These are phyloP conservation scores for Quercus aquifolioides DNA, from an alignment of 306 rosid genomes.

Conservation along the genomic window DNA sequence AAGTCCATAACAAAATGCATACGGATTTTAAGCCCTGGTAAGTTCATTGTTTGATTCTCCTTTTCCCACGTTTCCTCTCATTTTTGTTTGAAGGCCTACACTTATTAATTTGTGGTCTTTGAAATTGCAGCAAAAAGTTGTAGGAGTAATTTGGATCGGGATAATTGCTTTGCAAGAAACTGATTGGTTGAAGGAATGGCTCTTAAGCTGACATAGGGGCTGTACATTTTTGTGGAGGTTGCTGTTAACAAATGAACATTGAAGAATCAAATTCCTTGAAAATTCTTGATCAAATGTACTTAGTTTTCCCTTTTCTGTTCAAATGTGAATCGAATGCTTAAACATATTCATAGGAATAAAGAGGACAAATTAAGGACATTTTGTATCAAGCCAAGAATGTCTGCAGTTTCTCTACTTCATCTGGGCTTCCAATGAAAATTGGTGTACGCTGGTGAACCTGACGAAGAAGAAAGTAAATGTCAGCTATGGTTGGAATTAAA, in stretches of 20 bases:
- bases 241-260: not conserved
- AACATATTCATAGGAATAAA: not conserved
- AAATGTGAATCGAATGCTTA: not conserved
- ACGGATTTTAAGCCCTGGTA: constrained; percentile 74
- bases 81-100: not conserved
- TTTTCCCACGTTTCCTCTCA: not conserved
- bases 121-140: constrained; percentile 41
- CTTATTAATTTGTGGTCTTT: not conserved
- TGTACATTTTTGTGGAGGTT: not conserved
- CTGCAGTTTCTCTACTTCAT: constrained; percentile 32
- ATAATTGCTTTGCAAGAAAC: constrained; percentile 25
- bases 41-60: not conserved
- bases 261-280: not conserved
- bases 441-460: constrained; percentile 41
- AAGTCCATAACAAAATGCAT: constrained; percentile 59
- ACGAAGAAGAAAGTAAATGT: not conserved
- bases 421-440: constrained; percentile 37
- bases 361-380: not conserved
- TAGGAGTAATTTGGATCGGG: constrained; percentile 25
- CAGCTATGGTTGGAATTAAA: too few species aligned
- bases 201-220: constrained; percentile 23
- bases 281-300: not conserved
- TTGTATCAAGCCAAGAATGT: constrained; percentile 24
- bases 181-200: constrained; percentile 19
- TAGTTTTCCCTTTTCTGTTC: not conserved